These are phyloP conservation scores for Ampelomyces quisqualis DNA, from an alignment of 2,329 filamentous ascomycete species.

Conservation along the genomic window DNA sequence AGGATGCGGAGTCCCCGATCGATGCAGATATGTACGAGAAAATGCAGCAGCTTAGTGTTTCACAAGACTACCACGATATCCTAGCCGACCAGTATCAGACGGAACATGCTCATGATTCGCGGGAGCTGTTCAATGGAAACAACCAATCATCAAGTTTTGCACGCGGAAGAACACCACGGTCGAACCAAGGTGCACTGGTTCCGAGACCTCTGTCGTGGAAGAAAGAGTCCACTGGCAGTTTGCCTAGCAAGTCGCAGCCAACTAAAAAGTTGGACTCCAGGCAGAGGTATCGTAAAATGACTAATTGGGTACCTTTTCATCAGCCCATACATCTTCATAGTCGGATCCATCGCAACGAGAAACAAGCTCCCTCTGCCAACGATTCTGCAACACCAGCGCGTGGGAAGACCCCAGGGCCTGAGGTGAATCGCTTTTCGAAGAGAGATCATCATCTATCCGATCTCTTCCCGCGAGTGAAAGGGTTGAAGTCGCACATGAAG, in stretches of 20 bases:
- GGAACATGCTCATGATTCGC: conserved; percentile 1
- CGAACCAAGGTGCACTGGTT: conserved; percentile 10
- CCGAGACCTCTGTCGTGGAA: conserved; percentile 25
- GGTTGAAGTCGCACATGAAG: not conserved
- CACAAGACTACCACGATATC: conserved; percentile 35
- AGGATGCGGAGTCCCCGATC: too few relatives aligned
- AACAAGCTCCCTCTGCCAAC: not conserved
- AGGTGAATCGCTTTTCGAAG: too few relatives aligned
- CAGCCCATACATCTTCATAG: conserved; percentile 8
- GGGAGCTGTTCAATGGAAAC: not conserved
- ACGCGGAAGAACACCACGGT: not conserved
- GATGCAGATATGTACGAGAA: conserved; percentile 23
- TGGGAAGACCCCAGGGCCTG: too few relatives aligned
- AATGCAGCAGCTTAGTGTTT: conserved; percentile 26
- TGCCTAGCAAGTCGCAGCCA: conserved; percentile 4
- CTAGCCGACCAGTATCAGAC: conserved; percentile 29
- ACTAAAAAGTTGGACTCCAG: conserved; percentile 4
- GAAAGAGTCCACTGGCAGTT: conserved; percentile 9
- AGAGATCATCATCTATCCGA: too few relatives aligned
- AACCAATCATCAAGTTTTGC: not conserved
- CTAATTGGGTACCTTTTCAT: conserved; percentile 18
- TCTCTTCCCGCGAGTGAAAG: too few relatives aligned
- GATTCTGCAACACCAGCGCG: not conserved
- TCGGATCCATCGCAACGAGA: not conserved
- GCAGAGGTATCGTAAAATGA: conserved; percentile 12